Evolutionary conservation across 23 red algal species (phyloP), one percentile per base, ranked within the genome.

Genomic region (Pyropia haitanensis): DNA sequence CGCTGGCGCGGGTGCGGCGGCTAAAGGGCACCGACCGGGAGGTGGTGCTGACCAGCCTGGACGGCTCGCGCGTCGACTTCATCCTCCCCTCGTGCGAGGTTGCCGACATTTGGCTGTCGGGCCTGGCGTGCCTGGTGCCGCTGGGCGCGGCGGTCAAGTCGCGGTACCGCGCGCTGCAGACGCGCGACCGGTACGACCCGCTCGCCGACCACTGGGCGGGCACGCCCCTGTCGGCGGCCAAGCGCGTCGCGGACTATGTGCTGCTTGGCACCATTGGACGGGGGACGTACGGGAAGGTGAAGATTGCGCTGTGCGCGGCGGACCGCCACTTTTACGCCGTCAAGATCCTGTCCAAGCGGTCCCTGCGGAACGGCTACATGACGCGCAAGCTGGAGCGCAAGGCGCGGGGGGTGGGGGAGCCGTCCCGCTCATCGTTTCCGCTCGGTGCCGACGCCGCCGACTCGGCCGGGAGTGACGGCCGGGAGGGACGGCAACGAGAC

Each of bases 231-330:
- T 63, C 63, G 39, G 54, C 21, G 0, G 53, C 68, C 9, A 78
- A 78, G 44, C 64, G 65, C 23, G 15, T 88, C 8, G 57, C 19
- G 1, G 63, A 62, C 0, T 88, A 78, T 16, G 79, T 91, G 58
- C 44, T 91, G 27, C 68, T 91, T 31, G 72, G 73, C 5, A 74
- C 68, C 0, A 91, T 91, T 76, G 88, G 88, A 12, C 70, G 65
- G 46, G 88, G 88, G 14, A 67, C 61, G 14, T 91, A 74, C 83
- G 80, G 88, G 14, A 83, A 85, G 46, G 88, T 91, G 61, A 83
- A 85, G 34, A 29, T 91, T 27, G 79, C 78, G 20, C 51, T 87
- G 27, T 73, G 58, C 50, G 19, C 58, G 5, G 27, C 51, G 23
- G 61, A 73, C 19, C 49, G 57, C 12, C 74, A 50, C 16, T 87